Base-by-base conservation (phyloP, 1,139 yeast genomes). In the Yamadazyma atlantica region DNA sequence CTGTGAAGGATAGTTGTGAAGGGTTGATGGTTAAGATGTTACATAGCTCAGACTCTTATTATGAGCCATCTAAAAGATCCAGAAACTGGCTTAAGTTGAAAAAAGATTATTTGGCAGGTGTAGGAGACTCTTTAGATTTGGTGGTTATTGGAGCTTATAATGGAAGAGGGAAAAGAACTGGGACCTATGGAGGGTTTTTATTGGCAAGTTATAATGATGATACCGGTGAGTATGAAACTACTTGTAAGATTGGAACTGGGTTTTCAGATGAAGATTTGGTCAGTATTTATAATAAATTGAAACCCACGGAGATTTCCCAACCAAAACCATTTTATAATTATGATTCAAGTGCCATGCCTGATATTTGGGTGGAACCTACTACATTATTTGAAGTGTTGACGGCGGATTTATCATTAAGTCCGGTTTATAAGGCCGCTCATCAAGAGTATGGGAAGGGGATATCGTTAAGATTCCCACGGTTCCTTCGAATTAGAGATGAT, bases 191-290 rank as follows among this genome's bases (percentile, higher is more conserved):
- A 37, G 98, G 97, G 2, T 92, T 88, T 55, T 63, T 92, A 28
- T 69, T 94, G 39, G 98, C 96, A 0, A 82, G 94, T 29, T 90
- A 88, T 58, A 90, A 92, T 54, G 80, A 80, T 37, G 96, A 90
- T 44, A 77, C 88, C 0, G 97, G 95, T 16, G 97, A 89, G 51
- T 88, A 79, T 55, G 98, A 92, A 58, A 86, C 97, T 0, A 85
- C 95, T 32, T 92, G 98, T 65, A 92, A 94, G 59, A 90, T 94
- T 39, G 98, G 98, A 32, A 94, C 99, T 0, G 99, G 99, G 0
- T 92, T 92, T 57, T 80, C 90, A 28, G 99, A 92, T 48, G 97
- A 86, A 45, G 77, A 82, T 53, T 69, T 92, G 42, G 76, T 77
- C 25, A 63, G 64, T 29, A 61, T 92, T 28, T 73, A 83, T 54